Conservation (phyloP, 495 filamentous ascomycete genomes). For the Penicillium samsonianum region DNA sequence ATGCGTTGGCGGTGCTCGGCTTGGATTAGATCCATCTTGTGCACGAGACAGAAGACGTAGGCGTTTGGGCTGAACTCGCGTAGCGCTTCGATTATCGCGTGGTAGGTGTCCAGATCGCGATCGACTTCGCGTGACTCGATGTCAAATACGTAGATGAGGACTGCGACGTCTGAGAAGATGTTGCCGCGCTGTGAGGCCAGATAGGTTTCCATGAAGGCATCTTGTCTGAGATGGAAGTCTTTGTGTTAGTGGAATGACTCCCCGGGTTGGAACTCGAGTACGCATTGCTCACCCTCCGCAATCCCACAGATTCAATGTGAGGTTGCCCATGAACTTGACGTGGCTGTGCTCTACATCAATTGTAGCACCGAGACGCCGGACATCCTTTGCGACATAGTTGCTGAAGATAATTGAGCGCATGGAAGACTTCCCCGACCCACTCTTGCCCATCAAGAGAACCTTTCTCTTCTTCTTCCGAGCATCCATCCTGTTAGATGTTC, state of each 20-base stretch:
- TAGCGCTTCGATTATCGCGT: conserved; percentile 79
- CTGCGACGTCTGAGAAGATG: conserved; percentile 94
- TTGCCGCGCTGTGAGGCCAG: conserved; percentile 89
- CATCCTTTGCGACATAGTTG: conserved; percentile 97
- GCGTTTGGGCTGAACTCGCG: conserved; percentile 81
- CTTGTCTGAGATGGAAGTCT: conserved; percentile 63
- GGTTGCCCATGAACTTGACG: conserved; percentile 95
- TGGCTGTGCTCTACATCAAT: conserved; percentile 98
- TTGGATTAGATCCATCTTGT: conserved; percentile 99
- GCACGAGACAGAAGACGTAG: conserved; percentile 87
- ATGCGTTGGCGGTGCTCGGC: conserved; percentile 71
- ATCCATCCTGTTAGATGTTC: conserved; percentile 38
- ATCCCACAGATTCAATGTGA: conserved; percentile 97
- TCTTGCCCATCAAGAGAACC: conserved; percentile 77
- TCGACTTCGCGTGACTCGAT: conserved; percentile 93
- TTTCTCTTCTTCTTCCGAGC: conserved; percentile 58
- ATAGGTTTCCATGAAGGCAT: conserved; percentile 98
- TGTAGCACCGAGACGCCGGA: conserved; percentile 89
- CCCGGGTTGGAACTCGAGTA: not conserved
- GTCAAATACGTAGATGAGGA: conserved; percentile 98
- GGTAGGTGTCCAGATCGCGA: conserved; percentile 86
- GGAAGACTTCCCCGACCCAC: conserved; percentile 97
- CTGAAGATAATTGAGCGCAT: conserved; percentile 98
- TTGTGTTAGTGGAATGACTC: not conserved
- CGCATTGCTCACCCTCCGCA: conserved; percentile 73